phyloP scores from a whole-genome alignment of 2,329 filamentous ascomycete genomes.

The Diaporthe citriasiana region DNA sequence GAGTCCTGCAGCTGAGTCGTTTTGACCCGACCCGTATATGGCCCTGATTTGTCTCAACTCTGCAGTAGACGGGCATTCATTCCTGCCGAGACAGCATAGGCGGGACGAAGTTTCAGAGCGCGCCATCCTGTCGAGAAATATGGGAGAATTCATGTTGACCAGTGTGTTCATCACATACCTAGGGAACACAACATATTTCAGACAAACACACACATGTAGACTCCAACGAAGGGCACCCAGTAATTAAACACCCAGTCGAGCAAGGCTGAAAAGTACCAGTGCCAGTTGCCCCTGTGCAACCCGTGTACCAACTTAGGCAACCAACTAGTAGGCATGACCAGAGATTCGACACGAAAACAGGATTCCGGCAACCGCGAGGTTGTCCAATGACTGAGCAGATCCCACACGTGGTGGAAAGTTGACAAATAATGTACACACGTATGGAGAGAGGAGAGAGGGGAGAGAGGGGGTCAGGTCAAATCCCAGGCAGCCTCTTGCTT shows the following conservation, averaged over 20 bases:
- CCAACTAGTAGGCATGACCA: constrained; percentile 10
- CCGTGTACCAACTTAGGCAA: constrained; percentile 1
- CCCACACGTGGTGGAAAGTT: background rate
- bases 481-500: background rate
- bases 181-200: background rate
- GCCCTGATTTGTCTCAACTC: constrained; percentile 24
- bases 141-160: background rate
- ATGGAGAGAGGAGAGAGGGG: background rate
- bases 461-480: background rate
- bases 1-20: constrained; percentile 1
- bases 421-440: background rate
- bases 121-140: background rate
- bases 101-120: constrained; percentile 21
- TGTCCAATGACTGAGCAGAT: constrained; percentile 28
- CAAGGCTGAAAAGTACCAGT: constrained; percentile 10
- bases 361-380: background rate
- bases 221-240: background rate
- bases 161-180: background rate
- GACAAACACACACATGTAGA: background rate
- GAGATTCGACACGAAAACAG: background rate
- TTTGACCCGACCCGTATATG: background rate
- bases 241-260: background rate
- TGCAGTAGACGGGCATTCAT: background rate
- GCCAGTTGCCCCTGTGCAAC: background rate
- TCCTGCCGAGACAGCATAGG: constrained; percentile 18